Evolutionary conservation across 345 rosid species (phyloP).

Genomic region (Chamaenerion angustifolium): DNA sequence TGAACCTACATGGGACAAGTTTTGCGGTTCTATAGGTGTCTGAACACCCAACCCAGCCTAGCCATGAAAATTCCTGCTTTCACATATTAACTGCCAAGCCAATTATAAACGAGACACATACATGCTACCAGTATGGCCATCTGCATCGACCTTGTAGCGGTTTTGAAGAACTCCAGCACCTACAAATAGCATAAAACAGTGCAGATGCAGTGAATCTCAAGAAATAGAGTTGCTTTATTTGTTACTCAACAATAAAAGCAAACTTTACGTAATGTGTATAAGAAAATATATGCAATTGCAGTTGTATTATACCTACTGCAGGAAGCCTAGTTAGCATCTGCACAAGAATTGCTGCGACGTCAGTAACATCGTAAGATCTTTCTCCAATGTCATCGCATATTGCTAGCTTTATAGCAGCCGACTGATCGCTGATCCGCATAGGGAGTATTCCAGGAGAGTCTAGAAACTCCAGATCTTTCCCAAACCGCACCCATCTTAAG

Average conservation of each 20-base stretch:
- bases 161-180: slow-evolving; percentile 44
- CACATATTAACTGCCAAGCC: background rate
- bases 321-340: slow-evolving; percentile 68
- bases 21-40: too few relatives aligned
- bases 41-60: too few relatives aligned
- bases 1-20: too few relatives aligned
- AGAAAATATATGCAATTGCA: too few relatives aligned
- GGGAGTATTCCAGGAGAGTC: slow-evolving; percentile 93
- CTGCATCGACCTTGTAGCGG: slow-evolving; percentile 58
- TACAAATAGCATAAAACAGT: slow-evolving; percentile 12
- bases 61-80: background rate
- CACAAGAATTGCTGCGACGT: slow-evolving; percentile 83
- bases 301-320: slow-evolving; percentile 29
- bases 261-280: too few relatives aligned
- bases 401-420: slow-evolving; percentile 89
- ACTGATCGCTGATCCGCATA: slow-evolving; percentile 82
- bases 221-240: slow-evolving; percentile 2
- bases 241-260: background rate
- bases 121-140: slow-evolving; percentile 41
- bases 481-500: slow-evolving; percentile 59
- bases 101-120: slow-evolving; percentile 17
- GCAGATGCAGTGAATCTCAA: background rate
- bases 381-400: slow-evolving; percentile 96
- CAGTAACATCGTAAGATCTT: slow-evolving; percentile 68
- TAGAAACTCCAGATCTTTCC: slow-evolving; percentile 73